These are phyloP conservation scores for Backusella tarrabulga DNA, from an alignment of 192 early-diverging fungal genomes.

Conservation along the genomic window DNA sequence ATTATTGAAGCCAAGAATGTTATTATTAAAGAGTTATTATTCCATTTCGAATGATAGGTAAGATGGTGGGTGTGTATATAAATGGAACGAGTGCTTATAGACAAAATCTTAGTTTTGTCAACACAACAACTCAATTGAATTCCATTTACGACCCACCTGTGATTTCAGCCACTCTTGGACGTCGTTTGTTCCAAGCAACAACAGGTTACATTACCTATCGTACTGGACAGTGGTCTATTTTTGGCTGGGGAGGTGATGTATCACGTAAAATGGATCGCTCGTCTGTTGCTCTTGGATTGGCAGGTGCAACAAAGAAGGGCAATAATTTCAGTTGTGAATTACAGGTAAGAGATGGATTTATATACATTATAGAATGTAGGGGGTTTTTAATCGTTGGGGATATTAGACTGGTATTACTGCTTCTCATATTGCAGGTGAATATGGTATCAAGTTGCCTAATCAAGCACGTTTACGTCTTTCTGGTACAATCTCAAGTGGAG, in stretches of 20 bases:
- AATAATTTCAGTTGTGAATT: conserved; percentile 44
- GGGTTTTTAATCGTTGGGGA: background rate
- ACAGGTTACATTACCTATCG: conserved; percentile 76
- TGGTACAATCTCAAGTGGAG: conserved; percentile 45
- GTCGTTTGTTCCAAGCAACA: conserved; percentile 57
- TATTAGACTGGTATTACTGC: conserved; percentile 51
- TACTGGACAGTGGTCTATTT: conserved; percentile 73
- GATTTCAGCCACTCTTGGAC: conserved; percentile 58
- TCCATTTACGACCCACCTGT: conserved; percentile 66
- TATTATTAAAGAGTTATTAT: conserved; percentile 31
- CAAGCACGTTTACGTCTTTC: conserved; percentile 42
- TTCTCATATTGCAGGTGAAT: conserved; percentile 49
- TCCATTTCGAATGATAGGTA: conserved; percentile 26
- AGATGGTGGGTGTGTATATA: background rate
- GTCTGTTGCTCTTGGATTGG: conserved; percentile 50
- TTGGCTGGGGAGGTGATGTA: conserved; percentile 54
- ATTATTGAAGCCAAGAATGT: conserved; percentile 28
- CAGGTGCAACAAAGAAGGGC: conserved; percentile 41
- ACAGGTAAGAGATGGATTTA: conserved; percentile 32
- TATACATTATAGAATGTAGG: background rate
- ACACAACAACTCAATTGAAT: conserved; percentile 51
- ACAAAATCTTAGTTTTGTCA: conserved; percentile 59
- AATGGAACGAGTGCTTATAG: background rate
- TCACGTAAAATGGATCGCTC: conserved; percentile 37
- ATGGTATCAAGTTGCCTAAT: conserved; percentile 45